Conservation (phyloP, 78 protist genomes). For the Thecamonas trahens region DNA sequence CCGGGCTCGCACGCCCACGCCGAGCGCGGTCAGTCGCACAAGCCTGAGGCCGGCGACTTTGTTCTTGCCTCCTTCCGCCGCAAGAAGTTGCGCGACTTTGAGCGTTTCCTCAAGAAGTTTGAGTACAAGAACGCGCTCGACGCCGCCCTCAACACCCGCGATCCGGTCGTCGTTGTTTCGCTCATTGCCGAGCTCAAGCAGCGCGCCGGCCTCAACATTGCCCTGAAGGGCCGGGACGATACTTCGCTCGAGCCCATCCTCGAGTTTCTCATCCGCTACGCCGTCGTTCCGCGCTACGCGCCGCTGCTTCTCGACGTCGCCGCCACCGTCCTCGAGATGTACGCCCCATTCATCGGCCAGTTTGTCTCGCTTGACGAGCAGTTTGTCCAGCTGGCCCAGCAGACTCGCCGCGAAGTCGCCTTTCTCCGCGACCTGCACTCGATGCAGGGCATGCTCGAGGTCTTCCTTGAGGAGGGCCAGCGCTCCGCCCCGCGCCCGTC, state of each 20-base stretch:
- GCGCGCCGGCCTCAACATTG: slow-evolving; percentile 19
- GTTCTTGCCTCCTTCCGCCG: not conserved
- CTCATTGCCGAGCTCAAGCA: slow-evolving; percentile 28
- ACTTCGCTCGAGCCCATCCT: slow-evolving; percentile 27
- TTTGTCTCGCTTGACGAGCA: slow-evolving; percentile 14
- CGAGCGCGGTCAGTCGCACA: not conserved
- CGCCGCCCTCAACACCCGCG: slow-evolving; percentile 17
- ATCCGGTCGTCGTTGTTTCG: slow-evolving; percentile 2
- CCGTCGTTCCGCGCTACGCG: slow-evolving; percentile 18
- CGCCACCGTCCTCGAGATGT: slow-evolving; percentile 12
- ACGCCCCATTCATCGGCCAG: slow-evolving; percentile 8
- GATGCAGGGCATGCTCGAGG: not conserved
- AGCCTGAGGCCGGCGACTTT: not conserved
- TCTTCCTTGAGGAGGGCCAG: not conserved
- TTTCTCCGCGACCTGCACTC: not conserved
- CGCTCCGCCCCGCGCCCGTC: not conserved
- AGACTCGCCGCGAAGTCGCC: not conserved
- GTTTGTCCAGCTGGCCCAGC: not conserved
- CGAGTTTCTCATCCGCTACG: slow-evolving; percentile 4
- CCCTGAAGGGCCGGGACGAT: slow-evolving; percentile 27
- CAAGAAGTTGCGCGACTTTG: slow-evolving; percentile 4
- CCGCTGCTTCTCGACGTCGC: slow-evolving; percentile 2
- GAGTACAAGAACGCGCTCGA: slow-evolving; percentile 35
- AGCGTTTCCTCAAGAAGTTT: slow-evolving; percentile 12
- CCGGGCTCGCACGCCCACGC: slow-evolving; percentile 6